Percentiles rank a stretch among this genome's conserved stretches.
These are phyloP conservation scores for Panus rudis DNA, from an alignment of 768 basidiomycete species.

Conservation along the genomic window DNA sequence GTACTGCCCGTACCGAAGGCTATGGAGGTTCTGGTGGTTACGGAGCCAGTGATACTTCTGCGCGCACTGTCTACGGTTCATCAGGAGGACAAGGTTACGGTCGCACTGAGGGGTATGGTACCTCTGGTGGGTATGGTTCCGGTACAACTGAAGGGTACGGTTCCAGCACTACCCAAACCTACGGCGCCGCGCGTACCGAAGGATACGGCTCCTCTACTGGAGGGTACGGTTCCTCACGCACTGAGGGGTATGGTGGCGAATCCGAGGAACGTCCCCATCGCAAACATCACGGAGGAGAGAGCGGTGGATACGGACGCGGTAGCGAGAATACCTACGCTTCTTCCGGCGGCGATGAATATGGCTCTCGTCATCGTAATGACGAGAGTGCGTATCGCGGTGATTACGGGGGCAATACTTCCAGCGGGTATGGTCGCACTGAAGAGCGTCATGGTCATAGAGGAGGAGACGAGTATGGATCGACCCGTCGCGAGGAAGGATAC, in stretches of 20 bases:
- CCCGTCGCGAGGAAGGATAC: conserved; percentile 4
- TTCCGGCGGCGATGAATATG: conserved; percentile 30
- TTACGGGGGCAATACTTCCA: conserved; percentile 2
- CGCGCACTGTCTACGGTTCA: not conserved
- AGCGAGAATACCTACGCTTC: too few species aligned
- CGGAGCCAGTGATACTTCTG: conserved; percentile 1
- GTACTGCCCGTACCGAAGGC: too few species aligned
- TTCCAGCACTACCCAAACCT: too few species aligned
- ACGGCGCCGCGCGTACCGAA: too few species aligned
- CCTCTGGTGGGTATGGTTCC: conserved; percentile 2
- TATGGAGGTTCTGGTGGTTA: too few species aligned
- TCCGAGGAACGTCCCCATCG: too few species aligned
- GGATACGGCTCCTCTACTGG: too few species aligned
- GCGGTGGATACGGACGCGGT: too few species aligned
- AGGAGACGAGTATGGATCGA: conserved; percentile 4
- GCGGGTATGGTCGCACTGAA: conserved; percentile 4
- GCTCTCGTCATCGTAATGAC: conserved; percentile 7
- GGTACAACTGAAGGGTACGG: conserved; percentile 3
- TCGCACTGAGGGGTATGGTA: not conserved
- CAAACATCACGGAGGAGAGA: too few species aligned
- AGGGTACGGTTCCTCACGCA: too few species aligned
- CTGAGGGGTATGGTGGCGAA: too few species aligned
- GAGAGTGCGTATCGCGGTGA: not conserved
- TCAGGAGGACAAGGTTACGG: not conserved
- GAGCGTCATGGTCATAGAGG: conserved; percentile 2